A percentile compares a stretch with the other conserved stretches of the same genome.
These are phyloP conservation scores for Chlorociboria aeruginascens DNA, from an alignment of 495 filamentous ascomycete genomes.

Conservation along the genomic window DNA sequence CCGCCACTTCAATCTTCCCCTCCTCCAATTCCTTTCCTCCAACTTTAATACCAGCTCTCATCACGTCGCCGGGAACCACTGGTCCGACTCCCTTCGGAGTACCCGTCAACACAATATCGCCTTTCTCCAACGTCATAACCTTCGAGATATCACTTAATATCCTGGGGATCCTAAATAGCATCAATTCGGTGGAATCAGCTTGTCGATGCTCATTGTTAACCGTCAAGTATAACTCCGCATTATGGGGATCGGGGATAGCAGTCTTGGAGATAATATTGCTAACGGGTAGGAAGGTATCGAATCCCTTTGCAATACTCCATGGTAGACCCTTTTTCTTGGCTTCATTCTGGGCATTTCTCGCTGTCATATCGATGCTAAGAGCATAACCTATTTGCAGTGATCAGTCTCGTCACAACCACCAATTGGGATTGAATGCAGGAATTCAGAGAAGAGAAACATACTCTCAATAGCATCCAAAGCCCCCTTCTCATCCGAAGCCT, in stretches of 20 bases:
- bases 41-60: conserved; percentile 75
- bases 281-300: conserved; percentile 91
- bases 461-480: conserved; percentile 51
- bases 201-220: conserved; percentile 69
- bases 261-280: conserved; percentile 65
- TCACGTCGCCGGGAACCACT: conserved; percentile 76
- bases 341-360: conserved; percentile 83
- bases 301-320: conserved; percentile 91
- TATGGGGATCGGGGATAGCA: conserved; percentile 73
- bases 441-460: conserved; percentile 16
- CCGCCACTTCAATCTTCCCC: conserved; percentile 70
- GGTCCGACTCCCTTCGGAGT: conserved; percentile 93
- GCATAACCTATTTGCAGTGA: conserved; percentile 49
- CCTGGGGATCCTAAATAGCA: conserved; percentile 84
- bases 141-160: conserved; percentile 80
- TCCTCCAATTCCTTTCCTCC: conserved; percentile 77
- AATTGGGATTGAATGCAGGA: not conserved
- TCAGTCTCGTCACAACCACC: not conserved
- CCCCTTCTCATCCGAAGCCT: conserved; percentile 48
- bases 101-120: conserved; percentile 86
- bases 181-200: conserved; percentile 74
- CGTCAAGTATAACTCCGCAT: conserved; percentile 69
- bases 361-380: conserved; percentile 87
- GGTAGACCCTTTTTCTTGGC: conserved; percentile 96
- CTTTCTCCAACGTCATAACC: conserved; percentile 88